These are phyloP conservation scores for Discostella stelligera DNA, from an alignment of 352 stramenopile genomes.

Conservation along the genomic window DNA sequence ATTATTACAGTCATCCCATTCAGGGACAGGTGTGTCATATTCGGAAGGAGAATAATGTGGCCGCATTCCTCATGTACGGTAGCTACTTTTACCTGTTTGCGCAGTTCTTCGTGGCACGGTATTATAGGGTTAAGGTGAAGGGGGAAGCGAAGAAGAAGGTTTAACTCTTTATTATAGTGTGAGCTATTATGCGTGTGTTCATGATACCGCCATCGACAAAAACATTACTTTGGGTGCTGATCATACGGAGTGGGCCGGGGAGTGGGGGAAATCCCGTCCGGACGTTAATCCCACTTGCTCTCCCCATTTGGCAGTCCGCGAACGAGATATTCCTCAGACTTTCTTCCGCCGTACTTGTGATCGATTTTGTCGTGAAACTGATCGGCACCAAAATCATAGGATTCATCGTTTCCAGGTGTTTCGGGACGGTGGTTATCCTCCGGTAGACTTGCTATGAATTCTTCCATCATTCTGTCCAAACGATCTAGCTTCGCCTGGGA, in stretches of 20 bases:
- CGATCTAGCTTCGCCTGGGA: slow-evolving; percentile 39
- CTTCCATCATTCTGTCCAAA: slow-evolving; percentile 53
- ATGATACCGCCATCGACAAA: not conserved
- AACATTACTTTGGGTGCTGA: not conserved
- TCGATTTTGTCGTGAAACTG: slow-evolving; percentile 41
- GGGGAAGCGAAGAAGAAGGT: slow-evolving; percentile 36
- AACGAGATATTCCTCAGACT: slow-evolving; percentile 18
- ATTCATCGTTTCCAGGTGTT: slow-evolving; percentile 32
- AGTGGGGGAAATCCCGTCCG: not conserved
- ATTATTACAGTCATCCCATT: slow-evolving; percentile 64
- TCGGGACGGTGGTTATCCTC: slow-evolving; percentile 35
- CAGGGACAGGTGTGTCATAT: slow-evolving; percentile 56
- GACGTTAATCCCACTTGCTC: slow-evolving; percentile 26
- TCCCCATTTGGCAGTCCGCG: slow-evolving; percentile 30
- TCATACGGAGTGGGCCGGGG: not conserved
- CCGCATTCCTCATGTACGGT: slow-evolving; percentile 83
- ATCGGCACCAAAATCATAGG: slow-evolving; percentile 41
- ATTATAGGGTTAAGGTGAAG: slow-evolving; percentile 57
- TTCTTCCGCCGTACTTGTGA: slow-evolving; percentile 21
- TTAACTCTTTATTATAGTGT: slow-evolving; percentile 2
- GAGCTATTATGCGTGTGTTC: not conserved
- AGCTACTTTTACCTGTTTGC: slow-evolving; percentile 82
- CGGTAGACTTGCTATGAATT: slow-evolving; percentile 45
- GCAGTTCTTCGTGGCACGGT: slow-evolving; percentile 81
- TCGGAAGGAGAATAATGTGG: slow-evolving; percentile 78